phyloP scores from a whole-genome alignment of 2,329 filamentous ascomycete species.

The Parastagonospora avenae region DNA sequence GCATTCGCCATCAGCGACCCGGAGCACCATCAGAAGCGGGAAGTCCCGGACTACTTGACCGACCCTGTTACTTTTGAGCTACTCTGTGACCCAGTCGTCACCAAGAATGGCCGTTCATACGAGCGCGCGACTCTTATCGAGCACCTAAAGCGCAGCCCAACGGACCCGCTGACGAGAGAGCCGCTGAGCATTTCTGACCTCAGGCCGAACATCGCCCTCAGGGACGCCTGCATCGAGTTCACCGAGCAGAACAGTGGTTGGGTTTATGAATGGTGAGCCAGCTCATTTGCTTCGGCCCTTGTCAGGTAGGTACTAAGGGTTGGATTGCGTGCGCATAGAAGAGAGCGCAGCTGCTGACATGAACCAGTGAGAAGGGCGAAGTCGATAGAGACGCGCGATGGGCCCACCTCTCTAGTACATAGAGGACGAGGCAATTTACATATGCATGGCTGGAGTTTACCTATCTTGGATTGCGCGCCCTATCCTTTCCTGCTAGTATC shows the following conservation, averaged over 20 bases:
- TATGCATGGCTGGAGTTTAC: not conserved
- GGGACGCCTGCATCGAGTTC: conserved; percentile 83
- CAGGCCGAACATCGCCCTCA: conserved; percentile 79
- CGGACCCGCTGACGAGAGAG: conserved; percentile 84
- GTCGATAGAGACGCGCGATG: conserved; percentile 31
- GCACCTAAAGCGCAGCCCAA: conserved; percentile 75
- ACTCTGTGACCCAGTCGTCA: conserved; percentile 73
- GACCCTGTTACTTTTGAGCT: conserved; percentile 77
- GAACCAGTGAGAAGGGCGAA: conserved; percentile 32
- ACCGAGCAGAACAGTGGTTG: conserved; percentile 80
- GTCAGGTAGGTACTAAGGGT: conserved; percentile 19
- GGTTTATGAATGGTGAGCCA: conserved; percentile 81
- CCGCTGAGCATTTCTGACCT: conserved; percentile 72
- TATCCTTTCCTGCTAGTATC: no score
- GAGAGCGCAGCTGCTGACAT: conserved; percentile 19
- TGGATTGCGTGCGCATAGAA: not conserved
- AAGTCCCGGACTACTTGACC: conserved; percentile 76
- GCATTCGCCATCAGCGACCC: conserved; percentile 56
- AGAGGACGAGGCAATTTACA: conserved; percentile 1
- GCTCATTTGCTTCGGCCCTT: conserved; percentile 17
- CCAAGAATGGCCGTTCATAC: conserved; percentile 87
- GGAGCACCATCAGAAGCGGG: conserved; percentile 49
- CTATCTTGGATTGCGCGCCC: not conserved
- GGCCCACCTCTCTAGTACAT: conserved; percentile 33
- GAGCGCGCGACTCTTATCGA: conserved; percentile 85